Evolutionary conservation across 1,284 basidiomycete species (phyloP), one percentile per base, ranked within the genome.

Genomic region (Ustilago vetiveriae): DNA sequence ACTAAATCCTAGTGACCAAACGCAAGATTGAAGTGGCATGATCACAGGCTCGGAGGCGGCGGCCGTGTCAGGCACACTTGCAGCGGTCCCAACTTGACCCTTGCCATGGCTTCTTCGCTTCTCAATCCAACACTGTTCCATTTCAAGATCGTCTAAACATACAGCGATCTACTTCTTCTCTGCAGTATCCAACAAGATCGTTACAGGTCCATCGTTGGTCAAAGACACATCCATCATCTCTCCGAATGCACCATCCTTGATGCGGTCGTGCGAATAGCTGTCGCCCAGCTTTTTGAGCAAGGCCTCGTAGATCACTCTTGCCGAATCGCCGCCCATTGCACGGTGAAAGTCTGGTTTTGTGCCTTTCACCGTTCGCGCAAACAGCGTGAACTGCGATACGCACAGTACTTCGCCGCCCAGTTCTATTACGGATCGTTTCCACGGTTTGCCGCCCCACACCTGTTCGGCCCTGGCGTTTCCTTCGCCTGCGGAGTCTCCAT

Each of bases 211-310:
- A 37, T 80, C 78, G 35, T 81, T 81, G 1, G 73, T 68, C 6
- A 81, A 42, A 2, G 65, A 66, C 9, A 79, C 78, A 42, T 81
- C 76, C 79, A 81, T 81, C 79, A 81, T 80, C 35, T 72, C 76
- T 11, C 79, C 79, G 37, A 81, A 81, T 10, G 60, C 62, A 32
- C 79, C 79, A 27, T 81, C 71, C 39, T 76, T 72, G 58, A 80
- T 72, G 16, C 51, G 54, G 10, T 72, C 68, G 10, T 44, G 36
- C 23, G 44, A 29, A 36, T 80, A 80, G 21, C 39, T 40, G 16
- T 63, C 51, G 4, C 70, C 64, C 6, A 81, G 37, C 36, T 63
- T 62, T 24, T 46, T 55, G 32, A 81, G 60, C 19, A 80, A 48
- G 3, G 62, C 58, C 3, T 79, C 65, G 53, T 81, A 81, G 39